Percentiles rank a stretch among this genome's conserved stretches.
These are phyloP conservation scores for Litsea cubeba DNA, from an alignment of 164 flowering plant species.

Conservation along the genomic window DNA sequence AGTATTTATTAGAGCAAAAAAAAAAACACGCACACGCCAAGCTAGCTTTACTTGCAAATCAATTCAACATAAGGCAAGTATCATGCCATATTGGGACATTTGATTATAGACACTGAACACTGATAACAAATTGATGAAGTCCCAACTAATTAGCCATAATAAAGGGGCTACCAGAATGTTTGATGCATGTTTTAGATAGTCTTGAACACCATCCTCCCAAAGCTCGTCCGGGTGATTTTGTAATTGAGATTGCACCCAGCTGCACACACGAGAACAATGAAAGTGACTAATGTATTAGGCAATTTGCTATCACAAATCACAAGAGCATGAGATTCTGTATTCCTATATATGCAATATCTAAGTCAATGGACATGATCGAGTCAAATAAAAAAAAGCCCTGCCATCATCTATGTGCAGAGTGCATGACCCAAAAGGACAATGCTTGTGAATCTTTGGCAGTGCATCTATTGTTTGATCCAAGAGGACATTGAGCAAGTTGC, in stretches of 20 bases:
- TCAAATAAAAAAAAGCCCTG: too few relatives aligned
- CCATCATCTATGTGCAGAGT: too few relatives aligned
- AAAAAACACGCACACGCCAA: background rate
- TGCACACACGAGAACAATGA: constrained; percentile 23
- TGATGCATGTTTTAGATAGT: constrained; percentile 76
- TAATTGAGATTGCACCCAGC: constrained; percentile 89
- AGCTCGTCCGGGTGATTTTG: constrained; percentile 91
- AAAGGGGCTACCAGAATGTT: constrained; percentile 54
- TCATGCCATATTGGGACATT: too few relatives aligned
- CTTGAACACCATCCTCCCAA: constrained; percentile 92
- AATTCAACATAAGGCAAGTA: background rate
- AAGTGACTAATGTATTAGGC: background rate
- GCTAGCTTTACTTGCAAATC: background rate
- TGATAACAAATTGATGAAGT: background rate
- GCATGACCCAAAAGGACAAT: too few relatives aligned
- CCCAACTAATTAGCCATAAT: background rate
- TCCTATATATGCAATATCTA: background rate
- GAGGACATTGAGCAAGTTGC: too few relatives aligned
- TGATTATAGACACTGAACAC: background rate
- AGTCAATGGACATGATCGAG: background rate
- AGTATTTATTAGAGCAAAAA: too few relatives aligned
- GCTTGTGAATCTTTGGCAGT: too few relatives aligned
- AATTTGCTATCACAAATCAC: background rate
- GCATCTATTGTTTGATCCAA: too few relatives aligned
- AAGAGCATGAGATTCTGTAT: background rate